These are phyloP conservation scores for Triticum aestivum DNA, from an alignment of 176 grass and related monocot species.

Conservation along the genomic window IWGSC_CS_RefSeq_v2.1 NC_057803.1:320700466-320700965, in stretches of 20 bases:
- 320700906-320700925: too few relatives aligned
- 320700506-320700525: background rate
- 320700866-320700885: too few relatives aligned
- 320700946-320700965: too few relatives aligned
- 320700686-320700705: background rate
- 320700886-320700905: too few relatives aligned
- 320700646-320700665: background rate
- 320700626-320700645: too few relatives aligned
- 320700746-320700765: background rate
- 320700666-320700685: background rate
- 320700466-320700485: background rate
- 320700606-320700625: background rate
- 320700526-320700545: background rate
- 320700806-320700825: too few relatives aligned
- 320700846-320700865: too few relatives aligned
- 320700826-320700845: too few relatives aligned
- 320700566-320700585: background rate
- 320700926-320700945: too few relatives aligned
- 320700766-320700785: too few relatives aligned
- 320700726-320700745: background rate
- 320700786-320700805: too few relatives aligned
- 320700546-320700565: background rate
- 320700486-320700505: background rate
- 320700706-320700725: background rate
- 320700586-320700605: background rate